Evolutionary conservation across 2,329 filamentous ascomycete species (phyloP), one percentile per base, ranked within the genome.

Genomic region (Verticillium nonalfalfae): DNA sequence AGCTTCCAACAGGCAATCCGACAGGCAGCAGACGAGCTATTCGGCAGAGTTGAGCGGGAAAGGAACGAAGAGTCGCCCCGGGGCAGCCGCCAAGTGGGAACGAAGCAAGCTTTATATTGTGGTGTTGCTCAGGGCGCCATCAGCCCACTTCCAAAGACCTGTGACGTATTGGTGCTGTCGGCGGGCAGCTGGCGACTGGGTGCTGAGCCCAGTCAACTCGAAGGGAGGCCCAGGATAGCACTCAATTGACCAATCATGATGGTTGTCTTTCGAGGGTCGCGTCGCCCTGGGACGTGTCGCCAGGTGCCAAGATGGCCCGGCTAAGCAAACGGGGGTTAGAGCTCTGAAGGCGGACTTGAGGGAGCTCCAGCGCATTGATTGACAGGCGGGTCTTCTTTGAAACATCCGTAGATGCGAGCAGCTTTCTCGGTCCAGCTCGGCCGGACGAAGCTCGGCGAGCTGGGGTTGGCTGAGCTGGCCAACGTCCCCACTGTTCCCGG

Each of bases 381-480:
- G 45, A 21, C 45, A n/a, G 45, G 45, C 45, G 45, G 45, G 45
- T 31, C n/a, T n/a, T 26, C 21, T 57, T 45, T 54, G 58, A 59
- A 54, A 59, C 58, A 54, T 59, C 58, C 58, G 58, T 59, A 59
- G 58, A 55, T 59, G 58, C 58, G 58, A 59, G 45, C 45, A 33
- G 33, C 15, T 38, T 11, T 54, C 45, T 59, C 58, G 58, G 58
- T 36, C n/a, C 39, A 59, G 58, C 34, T 59, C 58, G 58, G 58
- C 58, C 45, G 45, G 45, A 59, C 39, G 33, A 38, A 50, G 45
- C 45, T 50, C 45, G 45, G 45, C 45, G 45, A 21, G 45, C 21
- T 50, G 45, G 45, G 45, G 45, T 50, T 50, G 45, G 45, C 45
- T 50, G 45, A 18, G 18, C 45, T 50, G 21, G 45, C 45, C n/a